A percentile compares a stretch with the other conserved stretches of the same genome.
Conservation (phyloP, 208 protist genomes). For the Crithidia sp. region DNA sequence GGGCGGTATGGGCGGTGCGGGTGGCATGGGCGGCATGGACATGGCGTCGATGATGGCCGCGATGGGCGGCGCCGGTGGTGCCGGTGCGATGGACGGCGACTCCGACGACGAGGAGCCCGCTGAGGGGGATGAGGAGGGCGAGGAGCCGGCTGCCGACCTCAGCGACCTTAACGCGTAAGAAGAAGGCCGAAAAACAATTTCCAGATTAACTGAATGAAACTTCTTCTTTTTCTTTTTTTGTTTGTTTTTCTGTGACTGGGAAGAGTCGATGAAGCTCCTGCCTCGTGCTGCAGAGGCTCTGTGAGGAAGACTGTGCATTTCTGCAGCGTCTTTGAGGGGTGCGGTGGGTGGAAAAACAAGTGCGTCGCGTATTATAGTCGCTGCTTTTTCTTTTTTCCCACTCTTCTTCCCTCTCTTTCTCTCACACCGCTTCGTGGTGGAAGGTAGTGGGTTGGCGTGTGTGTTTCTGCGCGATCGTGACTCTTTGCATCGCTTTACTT, state of each 20-base stretch:
- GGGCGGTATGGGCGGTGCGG: slow-evolving; percentile 39
- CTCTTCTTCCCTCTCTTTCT: too few relatives aligned
- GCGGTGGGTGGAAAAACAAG: too few relatives aligned
- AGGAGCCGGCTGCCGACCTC: slow-evolving; percentile 53
- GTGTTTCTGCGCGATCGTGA: too few relatives aligned
- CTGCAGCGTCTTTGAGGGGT: too few relatives aligned
- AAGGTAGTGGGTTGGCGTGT: too few relatives aligned
- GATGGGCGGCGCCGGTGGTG: slow-evolving; percentile 40
- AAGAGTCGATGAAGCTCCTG: too few relatives aligned
- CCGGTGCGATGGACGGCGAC: slow-evolving; percentile 38
- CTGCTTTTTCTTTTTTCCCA: too few relatives aligned
- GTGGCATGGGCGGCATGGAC: slow-evolving; percentile 37
- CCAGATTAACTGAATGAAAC: neutral
- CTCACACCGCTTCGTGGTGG: too few relatives aligned
- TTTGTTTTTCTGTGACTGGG: neutral
- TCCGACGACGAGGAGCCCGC: slow-evolving; percentile 54
- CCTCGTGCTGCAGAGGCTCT: too few relatives aligned
- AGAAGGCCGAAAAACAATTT: neutral
- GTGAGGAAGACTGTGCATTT: too few relatives aligned
- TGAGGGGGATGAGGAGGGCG: slow-evolving; percentile 36
- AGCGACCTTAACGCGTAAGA: slow-evolving; percentile 64
- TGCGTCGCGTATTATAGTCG: too few relatives aligned
- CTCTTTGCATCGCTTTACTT: too few relatives aligned
- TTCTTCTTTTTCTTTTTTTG: neutral
- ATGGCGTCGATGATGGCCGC: slow-evolving; percentile 65